Percentiles rank a stretch among this genome's conserved stretches.
Evolutionary conservation across 2,329 filamentous ascomycete species (phyloP).

Genomic region (Sclerotinia borealis): DNA sequence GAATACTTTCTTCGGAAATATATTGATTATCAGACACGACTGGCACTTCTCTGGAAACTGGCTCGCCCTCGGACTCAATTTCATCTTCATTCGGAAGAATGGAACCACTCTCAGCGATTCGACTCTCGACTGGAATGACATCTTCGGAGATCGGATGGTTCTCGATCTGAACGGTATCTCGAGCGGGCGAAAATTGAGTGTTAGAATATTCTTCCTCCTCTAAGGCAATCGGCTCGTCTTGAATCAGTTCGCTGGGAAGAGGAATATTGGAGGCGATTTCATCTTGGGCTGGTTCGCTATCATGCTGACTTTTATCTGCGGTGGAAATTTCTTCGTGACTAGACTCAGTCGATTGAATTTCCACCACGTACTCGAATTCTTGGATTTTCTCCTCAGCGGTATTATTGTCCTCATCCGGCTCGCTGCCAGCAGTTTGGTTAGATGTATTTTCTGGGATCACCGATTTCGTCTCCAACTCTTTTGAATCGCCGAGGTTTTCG

Average conservation of each 20-base stretch:
- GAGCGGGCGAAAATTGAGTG: background rate
- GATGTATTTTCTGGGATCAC: background rate
- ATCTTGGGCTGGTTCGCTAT: background rate
- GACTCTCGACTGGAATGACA: background rate
- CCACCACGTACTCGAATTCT: background rate
- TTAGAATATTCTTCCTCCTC: background rate
- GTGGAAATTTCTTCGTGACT: background rate
- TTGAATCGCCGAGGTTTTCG: no score
- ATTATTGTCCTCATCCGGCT: background rate
- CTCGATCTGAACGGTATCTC: background rate
- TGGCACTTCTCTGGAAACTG: background rate
- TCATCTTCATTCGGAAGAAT: background rate
- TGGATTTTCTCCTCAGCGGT: background rate
- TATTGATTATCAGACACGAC: background rate
- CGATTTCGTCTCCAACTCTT: background rate
- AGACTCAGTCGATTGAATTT: background rate
- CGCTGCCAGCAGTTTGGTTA: background rate
- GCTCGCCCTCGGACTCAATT: background rate
- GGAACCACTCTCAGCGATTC: background rate
- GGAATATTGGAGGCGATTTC: background rate
- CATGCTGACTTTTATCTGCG: background rate
- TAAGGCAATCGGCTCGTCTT: background rate
- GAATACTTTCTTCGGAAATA: fast-evolving
- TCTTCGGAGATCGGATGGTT: background rate
- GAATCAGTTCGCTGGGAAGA: no score